These are phyloP conservation scores for Ogataea sp. DNA, from an alignment of 805 yeast genomes.

Conservation along the genomic window DNA sequence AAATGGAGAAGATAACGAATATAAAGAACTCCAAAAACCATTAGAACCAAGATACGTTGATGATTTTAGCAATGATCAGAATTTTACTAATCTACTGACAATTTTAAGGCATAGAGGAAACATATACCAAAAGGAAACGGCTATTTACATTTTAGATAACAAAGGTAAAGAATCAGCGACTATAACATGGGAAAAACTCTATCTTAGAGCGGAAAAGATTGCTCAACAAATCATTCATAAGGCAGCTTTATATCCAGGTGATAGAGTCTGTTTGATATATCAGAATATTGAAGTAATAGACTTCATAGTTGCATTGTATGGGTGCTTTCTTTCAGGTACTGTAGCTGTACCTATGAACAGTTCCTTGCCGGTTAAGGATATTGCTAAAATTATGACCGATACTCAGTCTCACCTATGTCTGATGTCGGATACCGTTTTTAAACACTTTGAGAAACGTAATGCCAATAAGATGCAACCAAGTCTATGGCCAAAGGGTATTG, in stretches of 20 bases:
- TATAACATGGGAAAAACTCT: slow-evolving; percentile 86
- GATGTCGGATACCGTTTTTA: slow-evolving; percentile 72
- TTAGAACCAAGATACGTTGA: slow-evolving; percentile 51
- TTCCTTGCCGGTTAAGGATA: slow-evolving; percentile 59
- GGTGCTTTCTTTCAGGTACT: slow-evolving; percentile 88
- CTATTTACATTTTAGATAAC: slow-evolving; percentile 62
- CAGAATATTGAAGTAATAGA: slow-evolving; percentile 80
- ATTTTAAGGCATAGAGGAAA: slow-evolving; percentile 69
- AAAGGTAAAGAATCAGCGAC: slow-evolving; percentile 74
- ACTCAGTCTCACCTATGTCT: slow-evolving; percentile 75
- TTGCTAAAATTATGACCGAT: slow-evolving; percentile 58
- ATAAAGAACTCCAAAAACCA: slow-evolving; percentile 45
- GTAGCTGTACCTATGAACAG: slow-evolving; percentile 92
- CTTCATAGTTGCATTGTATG: slow-evolving; percentile 77
- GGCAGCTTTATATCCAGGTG: slow-evolving; percentile 67
- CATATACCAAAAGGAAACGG: slow-evolving; percentile 56
- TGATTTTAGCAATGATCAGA: slow-evolving; percentile 25
- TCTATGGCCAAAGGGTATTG: slow-evolving; percentile 65
- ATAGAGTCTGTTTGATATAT: slow-evolving; percentile 76
- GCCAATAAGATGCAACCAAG: slow-evolving; percentile 14
- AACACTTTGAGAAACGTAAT: slow-evolving; percentile 60
- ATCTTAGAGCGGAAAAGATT: slow-evolving; percentile 74
- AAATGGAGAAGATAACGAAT: background rate
- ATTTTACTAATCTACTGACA: slow-evolving; percentile 57
- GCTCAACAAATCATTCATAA: slow-evolving; percentile 77